A percentile compares a stretch with the other conserved stretches of the same genome.
Conservation (phyloP, 2,329 filamentous ascomycete genomes). For the Fusarium sp. region DNA sequence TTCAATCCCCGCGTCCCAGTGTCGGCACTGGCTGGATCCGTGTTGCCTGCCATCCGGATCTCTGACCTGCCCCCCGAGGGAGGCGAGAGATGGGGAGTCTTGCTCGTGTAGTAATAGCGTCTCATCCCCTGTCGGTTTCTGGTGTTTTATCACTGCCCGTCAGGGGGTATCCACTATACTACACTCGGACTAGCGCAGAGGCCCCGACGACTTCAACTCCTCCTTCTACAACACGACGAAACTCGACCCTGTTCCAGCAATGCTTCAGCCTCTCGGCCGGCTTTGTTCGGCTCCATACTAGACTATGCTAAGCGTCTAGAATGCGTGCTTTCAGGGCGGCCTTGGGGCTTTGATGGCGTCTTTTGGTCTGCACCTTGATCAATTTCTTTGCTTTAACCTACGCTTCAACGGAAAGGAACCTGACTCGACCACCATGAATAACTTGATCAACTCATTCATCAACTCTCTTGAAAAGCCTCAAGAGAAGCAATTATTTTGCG, state of each 20-base stretch:
- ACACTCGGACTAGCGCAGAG: constrained; percentile 18
- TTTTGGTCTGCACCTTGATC: not conserved
- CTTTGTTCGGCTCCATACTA: constrained; percentile 9
- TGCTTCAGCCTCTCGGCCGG: constrained; percentile 55
- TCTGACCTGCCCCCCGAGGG: constrained; percentile 26
- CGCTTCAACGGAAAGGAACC: not conserved
- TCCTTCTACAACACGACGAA: constrained; percentile 52
- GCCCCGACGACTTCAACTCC: constrained; percentile 37
- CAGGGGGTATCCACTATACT: not conserved
- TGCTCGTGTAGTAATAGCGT: constrained; percentile 9
- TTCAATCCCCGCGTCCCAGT: constrained; percentile 22
- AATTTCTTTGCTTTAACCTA: not conserved
- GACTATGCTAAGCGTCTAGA: not conserved
- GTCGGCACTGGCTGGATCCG: constrained; percentile 32
- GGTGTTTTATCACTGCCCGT: constrained; percentile 36
- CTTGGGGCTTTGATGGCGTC: not conserved
- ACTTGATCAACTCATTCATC: not conserved
- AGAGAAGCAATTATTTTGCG: constrained; percentile 12
- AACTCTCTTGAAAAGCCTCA: constrained; percentile 1
- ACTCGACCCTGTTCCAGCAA: constrained; percentile 60
- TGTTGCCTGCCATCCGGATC: constrained; percentile 36
- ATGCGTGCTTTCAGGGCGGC: not conserved
- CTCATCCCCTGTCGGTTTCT: constrained; percentile 30
- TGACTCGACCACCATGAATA: not conserved
- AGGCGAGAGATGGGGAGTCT: not conserved